Base-by-base conservation (phyloP, 2,329 filamentous ascomycete genomes). In the Fusarium temperatum region DNA sequence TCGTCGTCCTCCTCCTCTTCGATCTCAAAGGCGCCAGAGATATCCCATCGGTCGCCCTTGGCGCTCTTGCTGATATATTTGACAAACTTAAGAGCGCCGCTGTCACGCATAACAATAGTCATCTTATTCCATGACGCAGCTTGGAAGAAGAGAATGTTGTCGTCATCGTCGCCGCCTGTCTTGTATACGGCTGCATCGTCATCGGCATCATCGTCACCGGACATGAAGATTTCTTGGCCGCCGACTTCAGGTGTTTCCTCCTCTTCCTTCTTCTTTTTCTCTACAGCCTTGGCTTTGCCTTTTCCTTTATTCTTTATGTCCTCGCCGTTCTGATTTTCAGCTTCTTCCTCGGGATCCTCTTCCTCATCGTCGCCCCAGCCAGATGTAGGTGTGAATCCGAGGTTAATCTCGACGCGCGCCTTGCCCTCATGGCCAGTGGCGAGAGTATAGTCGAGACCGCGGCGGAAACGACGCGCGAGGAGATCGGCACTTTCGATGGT, bases 161-260 rank as follows among this genome's bases (percentile, higher is more conserved):
- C 89, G 54, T 98, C 95, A 61, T 97, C 96, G 45, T 90, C 88
- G 58, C 89, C 88, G 58, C 89, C 88, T 3, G 93, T 89, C 81
- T 92, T 92, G 87, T 99, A 99, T 56, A 99, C 89, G 14, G 96
- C 96, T 2, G 96, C 95, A 81, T 97, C 94, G 28, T 90, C 88
- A 63, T 87, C 85, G 45, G 86, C 85, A 28, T 92, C 92, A 44
- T 95, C 93, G 56, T 95, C 93, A 59, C 92, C 94, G 1, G 94
- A 95, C 95, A 98, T 98, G 87, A 98, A 98, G 67, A 98, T 93
- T 79, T 95, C 93, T 80, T 94, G 93, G 38, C 93, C 93, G 63
- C 93, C 93, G 3, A 93, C 90, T 59, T 92, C 89, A 26, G 86
- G 84, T 24, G 81, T 79, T 58, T 84, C 83, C 78, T 51, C 69